Evolutionary conservation across 345 rosid species (phyloP).

Genomic region (Pugionium cornutum): DNA sequence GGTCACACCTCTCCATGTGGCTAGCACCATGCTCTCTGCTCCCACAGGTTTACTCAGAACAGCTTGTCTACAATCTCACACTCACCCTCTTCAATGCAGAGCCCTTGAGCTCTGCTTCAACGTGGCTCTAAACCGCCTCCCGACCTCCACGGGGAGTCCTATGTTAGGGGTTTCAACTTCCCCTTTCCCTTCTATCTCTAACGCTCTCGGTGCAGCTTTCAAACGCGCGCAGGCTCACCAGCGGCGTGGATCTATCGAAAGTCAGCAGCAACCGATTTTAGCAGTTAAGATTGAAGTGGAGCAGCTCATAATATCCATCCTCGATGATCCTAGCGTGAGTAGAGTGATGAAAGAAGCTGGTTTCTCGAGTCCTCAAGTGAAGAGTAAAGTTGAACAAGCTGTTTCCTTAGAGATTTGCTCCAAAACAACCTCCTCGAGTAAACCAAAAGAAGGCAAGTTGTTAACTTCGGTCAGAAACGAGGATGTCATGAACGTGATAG

Average conservation of each 20-base stretch:
- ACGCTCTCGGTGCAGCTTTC: constrained; percentile 94
- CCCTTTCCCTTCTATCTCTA: constrained; percentile 73
- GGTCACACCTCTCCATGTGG: constrained; percentile 97
- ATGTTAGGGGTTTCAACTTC: constrained; percentile 58
- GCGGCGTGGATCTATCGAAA: constrained; percentile 83
- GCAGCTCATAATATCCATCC: constrained; percentile 84
- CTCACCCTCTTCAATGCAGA: constrained; percentile 94
- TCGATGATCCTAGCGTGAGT: constrained; percentile 97
- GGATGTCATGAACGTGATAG: constrained; percentile 65
- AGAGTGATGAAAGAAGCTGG: constrained; percentile 99
- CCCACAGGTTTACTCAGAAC: constrained; percentile 73
- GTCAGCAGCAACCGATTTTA: constrained; percentile 85
- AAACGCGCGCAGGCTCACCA: constrained; percentile 99
- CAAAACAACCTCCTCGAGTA: constrained; percentile 46
- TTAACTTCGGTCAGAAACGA: constrained; percentile 44
- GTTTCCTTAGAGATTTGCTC: constrained; percentile 61
- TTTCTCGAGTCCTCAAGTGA: constrained; percentile 86
- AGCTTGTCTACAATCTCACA: constrained; percentile 90
- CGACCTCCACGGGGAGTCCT: constrained; percentile 68
- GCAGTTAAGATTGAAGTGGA: constrained; percentile 89
- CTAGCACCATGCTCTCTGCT: constrained; percentile 82
- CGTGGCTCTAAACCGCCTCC: constrained; percentile 95
- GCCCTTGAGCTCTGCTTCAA: constrained; percentile 98
- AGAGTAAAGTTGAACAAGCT: constrained; percentile 75
- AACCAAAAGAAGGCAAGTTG: constrained; percentile 49